A percentile compares a stretch with the other conserved stretches of the same genome.
Conservation (phyloP, 805 yeast genomes). For the Candida nonsorbophila region DNA sequence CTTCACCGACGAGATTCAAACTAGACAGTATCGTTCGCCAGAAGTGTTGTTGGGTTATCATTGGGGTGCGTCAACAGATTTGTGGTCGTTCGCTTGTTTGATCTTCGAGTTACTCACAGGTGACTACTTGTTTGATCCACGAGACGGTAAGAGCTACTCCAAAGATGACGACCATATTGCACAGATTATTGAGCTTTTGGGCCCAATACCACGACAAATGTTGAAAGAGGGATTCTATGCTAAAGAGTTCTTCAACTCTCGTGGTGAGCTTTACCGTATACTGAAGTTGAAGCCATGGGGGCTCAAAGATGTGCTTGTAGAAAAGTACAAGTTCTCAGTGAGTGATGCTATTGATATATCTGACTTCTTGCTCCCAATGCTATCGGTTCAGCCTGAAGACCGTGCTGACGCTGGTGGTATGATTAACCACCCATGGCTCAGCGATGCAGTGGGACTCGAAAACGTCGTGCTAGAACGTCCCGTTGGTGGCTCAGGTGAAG, state of each 20-base stretch:
- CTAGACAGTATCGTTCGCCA: constrained; percentile 80
- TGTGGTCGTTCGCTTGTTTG: constrained; percentile 95
- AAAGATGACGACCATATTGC: constrained; percentile 97
- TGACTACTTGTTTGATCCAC: constrained; percentile 90
- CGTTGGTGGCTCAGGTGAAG: constrained; percentile 76
- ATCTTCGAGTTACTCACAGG: constrained; percentile 90
- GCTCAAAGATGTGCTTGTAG: constrained; percentile 69
- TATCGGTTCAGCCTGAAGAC: constrained; percentile 66
- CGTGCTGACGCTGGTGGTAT: constrained; percentile 97
- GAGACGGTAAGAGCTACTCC: constrained; percentile 65
- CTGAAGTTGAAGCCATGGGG: constrained; percentile 87
- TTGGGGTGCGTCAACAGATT: constrained; percentile 95
- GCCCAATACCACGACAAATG: constrained; percentile 57
- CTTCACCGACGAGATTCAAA: constrained; percentile 64
- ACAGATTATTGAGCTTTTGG: constrained; percentile 81
- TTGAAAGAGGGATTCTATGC: constrained; percentile 59
- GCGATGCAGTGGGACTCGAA: constrained; percentile 74
- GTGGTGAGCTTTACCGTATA: constrained; percentile 73
- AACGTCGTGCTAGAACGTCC: constrained; percentile 66
- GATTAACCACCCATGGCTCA: constrained; percentile 81
- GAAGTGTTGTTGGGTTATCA: constrained; percentile 51
- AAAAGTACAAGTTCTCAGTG: constrained; percentile 73
- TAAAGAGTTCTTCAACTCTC: constrained; percentile 56
- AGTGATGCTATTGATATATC: constrained; percentile 68
- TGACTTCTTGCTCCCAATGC: constrained; percentile 80